A percentile compares a stretch with the other conserved stretches of the same genome.
Conservation (phyloP, 2,329 filamentous ascomycete species). For the Fusarium burgessii region DNA sequence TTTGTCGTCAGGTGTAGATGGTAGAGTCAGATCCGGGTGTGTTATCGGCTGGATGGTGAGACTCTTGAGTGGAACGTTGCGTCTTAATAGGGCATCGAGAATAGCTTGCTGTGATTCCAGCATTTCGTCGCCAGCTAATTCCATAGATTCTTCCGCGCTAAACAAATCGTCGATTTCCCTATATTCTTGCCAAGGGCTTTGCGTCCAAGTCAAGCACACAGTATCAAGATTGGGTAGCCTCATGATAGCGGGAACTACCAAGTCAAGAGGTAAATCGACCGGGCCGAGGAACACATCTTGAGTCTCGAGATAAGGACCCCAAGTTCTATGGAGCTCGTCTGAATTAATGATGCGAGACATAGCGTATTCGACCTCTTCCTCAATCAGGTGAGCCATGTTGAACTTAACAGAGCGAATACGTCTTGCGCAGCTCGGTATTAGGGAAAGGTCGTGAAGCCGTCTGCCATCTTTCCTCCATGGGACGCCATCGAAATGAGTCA, state of each 20-base stretch:
- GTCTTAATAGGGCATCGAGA: constrained; percentile 27
- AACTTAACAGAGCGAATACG: constrained; percentile 59
- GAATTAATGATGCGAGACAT: neutral
- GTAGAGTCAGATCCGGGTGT: constrained; percentile 16
- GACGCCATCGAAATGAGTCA: constrained; percentile 56
- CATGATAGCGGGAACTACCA: constrained; percentile 28
- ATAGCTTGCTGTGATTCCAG: constrained; percentile 37
- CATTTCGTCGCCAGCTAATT: constrained; percentile 23
- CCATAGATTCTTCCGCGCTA: constrained; percentile 30
- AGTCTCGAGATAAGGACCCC: constrained; percentile 19
- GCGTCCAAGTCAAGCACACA: constrained; percentile 41
- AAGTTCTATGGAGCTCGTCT: neutral
- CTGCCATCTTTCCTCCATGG: constrained; percentile 60
- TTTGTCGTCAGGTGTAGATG: constrained; percentile 3
- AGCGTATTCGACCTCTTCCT: constrained; percentile 12
- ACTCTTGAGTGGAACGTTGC: constrained; percentile 29
- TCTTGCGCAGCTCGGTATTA: constrained; percentile 55
- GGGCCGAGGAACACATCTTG: constrained; percentile 6
- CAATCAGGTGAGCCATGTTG: constrained; percentile 52
- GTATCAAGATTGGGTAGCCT: constrained; percentile 38
- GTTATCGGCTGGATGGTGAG: constrained; percentile 39
- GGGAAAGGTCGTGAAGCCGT: constrained; percentile 58
- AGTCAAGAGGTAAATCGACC: constrained; percentile 18
- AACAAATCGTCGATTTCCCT: constrained; percentile 20
- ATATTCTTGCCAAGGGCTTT: constrained; percentile 36